Evolutionary conservation across 2,329 filamentous ascomycete species (phyloP), one percentile per base, ranked within the genome.

Genomic region (Arthroderma sp.): DNA sequence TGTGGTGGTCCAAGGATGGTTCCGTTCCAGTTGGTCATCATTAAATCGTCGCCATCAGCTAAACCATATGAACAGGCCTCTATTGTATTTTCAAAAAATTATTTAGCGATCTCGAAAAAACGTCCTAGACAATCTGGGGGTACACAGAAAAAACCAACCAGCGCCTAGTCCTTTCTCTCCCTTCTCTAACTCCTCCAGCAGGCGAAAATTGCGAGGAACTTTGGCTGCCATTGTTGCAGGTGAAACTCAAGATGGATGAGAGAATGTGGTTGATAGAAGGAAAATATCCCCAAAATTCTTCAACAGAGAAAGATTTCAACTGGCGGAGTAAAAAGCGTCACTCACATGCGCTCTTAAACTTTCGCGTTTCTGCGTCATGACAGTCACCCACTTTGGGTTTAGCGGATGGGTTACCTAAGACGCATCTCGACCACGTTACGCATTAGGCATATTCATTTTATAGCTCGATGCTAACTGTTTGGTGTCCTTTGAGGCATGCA

Each of bases 1-100:
- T 96, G 88, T 63, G 91, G 89, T 55, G 91, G 91, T 1, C 91
- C 91, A 41, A 95, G 80, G 53, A 98, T 96, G 10, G 91, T 98
- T 58, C 89, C 91, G 60, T 94, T 94, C 91, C 91, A 98, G 72
- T 95, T 87, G 52, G 84, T 89, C 88, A 98, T 94, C 66, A 91
- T 78, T 52, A 95, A 77, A 60, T 98, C 91, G 61, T 95, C 88
- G 40, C 85, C 82, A 64, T 96, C 87, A 53, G 89, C 86, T 46
- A 98, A 77, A 57, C 91, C 91, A 58, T 96, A 96, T 38, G 91
- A 96, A 71, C 89, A 96, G 50, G 88, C 88, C 71, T 96, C 91
- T 91, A 55, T 46, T 34, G 22, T 27, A 15, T 8, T 10, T 15
- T 5, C 38, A 48, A 40, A 48, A 46, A 31, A 31, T 29, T 48